These are phyloP conservation scores for Colletotrichum magnum DNA, from an alignment of 2,329 filamentous ascomycete genomes.

Conservation along the genomic window DNA sequence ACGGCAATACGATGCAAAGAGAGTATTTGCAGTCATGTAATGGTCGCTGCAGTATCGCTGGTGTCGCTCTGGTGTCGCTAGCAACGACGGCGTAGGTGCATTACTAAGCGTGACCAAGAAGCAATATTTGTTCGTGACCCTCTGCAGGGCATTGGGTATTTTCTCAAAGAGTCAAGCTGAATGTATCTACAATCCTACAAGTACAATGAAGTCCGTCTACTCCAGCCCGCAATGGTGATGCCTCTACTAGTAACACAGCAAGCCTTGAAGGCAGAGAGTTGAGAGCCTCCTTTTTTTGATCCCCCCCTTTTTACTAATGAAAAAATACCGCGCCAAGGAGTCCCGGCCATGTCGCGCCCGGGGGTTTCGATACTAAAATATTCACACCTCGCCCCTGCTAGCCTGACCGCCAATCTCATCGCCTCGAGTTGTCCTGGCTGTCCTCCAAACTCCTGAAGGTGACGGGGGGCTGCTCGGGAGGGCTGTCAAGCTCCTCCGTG, in stretches of 20 bases:
- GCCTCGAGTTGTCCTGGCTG: slow-evolving; percentile 40
- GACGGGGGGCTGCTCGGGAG: slow-evolving; percentile 49
- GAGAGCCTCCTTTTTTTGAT: slow-evolving; percentile 23
- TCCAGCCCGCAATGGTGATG: slow-evolving; percentile 35
- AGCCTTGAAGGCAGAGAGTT: slow-evolving; percentile 37
- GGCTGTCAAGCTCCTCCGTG: slow-evolving; percentile 58
- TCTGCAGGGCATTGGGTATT: slow-evolving; percentile 1
- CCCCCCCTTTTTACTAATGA: slow-evolving; percentile 2
- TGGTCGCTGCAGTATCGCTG: no score
- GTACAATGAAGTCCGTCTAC: slow-evolving; percentile 37
- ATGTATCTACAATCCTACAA: slow-evolving; percentile 40
- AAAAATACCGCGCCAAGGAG: not conserved
- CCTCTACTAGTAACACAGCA: slow-evolving; percentile 35
- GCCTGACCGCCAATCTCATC: slow-evolving; percentile 28
- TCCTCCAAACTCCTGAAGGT: slow-evolving; percentile 47
- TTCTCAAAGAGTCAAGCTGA: slow-evolving; percentile 22
- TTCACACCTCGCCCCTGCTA: not conserved
- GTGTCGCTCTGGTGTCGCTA: no score
- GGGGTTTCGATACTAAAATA: no score
- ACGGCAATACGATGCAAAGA: no score
- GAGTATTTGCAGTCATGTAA: no score
- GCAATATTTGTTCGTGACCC: not conserved
- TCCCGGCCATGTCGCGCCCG: no score
- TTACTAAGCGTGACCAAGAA: not conserved
- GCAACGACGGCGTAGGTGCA: no score